Evolutionary conservation across 2,329 filamentous ascomycete genomes (phyloP).

Genomic region (Didymella keratinophila): DNA sequence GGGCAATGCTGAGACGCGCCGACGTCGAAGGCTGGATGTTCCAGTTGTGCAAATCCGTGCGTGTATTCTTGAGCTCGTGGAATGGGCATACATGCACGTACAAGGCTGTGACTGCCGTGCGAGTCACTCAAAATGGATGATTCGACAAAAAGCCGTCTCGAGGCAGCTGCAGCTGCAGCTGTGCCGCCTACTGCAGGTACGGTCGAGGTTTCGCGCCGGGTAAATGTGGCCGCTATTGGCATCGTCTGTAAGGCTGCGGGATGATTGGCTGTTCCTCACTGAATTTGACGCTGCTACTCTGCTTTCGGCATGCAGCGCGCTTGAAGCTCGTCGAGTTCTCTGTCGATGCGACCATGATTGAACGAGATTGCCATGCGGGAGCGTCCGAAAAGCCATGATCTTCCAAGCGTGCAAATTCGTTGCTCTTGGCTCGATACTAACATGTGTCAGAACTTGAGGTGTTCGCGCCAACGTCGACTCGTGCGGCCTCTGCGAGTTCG

Average conservation of each 20-base stretch:
- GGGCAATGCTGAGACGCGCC: neutral
- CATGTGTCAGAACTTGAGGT: neutral
- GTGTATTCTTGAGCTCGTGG: neutral
- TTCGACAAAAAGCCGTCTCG: neutral
- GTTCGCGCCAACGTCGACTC: neutral
- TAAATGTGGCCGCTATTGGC: neutral
- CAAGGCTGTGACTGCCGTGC: neutral
- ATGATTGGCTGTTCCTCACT: neutral
- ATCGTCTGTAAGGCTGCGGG: neutral
- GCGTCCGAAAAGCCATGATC: neutral
- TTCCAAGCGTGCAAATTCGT: neutral
- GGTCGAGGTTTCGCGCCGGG: neutral
- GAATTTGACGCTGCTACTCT: neutral
- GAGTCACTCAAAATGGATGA: neutral
- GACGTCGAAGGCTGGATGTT: neutral
- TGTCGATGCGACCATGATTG: neutral
- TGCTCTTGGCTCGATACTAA: neutral
- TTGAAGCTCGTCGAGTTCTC: neutral
- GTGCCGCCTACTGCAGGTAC: slow-evolving; percentile 3
- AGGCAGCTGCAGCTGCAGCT: neutral
- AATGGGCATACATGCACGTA: no score
- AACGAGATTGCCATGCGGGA: slow-evolving; percentile 3
- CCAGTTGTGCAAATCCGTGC: neutral
- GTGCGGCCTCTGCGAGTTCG: neutral
- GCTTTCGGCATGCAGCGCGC: neutral